Percentiles rank a stretch among this genome's conserved stretches.
These are phyloP conservation scores for Globisporangium irregulare DNA, from an alignment of 352 stramenopile genomes.

Conservation along the genomic window DNA sequence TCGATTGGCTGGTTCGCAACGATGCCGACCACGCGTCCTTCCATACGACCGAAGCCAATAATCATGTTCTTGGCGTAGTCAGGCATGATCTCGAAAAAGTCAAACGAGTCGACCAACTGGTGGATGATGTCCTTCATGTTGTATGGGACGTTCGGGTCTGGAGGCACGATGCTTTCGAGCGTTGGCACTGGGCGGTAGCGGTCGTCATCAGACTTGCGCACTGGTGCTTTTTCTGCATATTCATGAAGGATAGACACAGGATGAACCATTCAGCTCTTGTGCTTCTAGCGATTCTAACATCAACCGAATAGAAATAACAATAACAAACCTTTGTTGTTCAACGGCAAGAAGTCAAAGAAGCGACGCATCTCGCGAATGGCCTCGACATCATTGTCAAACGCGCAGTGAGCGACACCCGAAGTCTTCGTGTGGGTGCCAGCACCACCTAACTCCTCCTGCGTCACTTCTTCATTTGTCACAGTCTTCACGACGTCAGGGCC, in stretches of 20 bases:
- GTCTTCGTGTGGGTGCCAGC: constrained; percentile 94
- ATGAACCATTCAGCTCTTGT: background rate
- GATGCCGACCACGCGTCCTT: constrained; percentile 94
- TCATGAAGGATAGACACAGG: constrained; percentile 1
- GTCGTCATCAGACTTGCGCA: constrained; percentile 83
- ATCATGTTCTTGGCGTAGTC: constrained; percentile 99
- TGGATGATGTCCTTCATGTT: constrained; percentile 97
- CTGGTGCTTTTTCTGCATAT: constrained; percentile 63
- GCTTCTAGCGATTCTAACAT: background rate
- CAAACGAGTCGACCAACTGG: constrained; percentile 93
- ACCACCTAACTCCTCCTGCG: constrained; percentile 93
- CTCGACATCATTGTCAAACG: constrained; percentile 97
- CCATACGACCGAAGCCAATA: constrained; percentile 95
- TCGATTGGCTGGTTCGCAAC: constrained; percentile 98
- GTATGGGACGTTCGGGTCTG: constrained; percentile 97
- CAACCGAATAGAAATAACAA: background rate
- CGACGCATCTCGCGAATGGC: constrained; percentile 91
- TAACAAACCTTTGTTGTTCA: constrained; percentile 80
- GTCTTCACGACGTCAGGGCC: constrained; percentile 98
- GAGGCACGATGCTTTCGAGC: constrained; percentile 93
- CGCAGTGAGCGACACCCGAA: constrained; percentile 93
- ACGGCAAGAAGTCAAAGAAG: constrained; percentile 95
- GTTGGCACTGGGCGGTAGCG: constrained; percentile 81
- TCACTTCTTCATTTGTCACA: constrained; percentile 97
- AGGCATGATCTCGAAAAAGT: constrained; percentile 97